These are phyloP conservation scores for Neospora caninum DNA, from an alignment of 169 alveolate genomes.

Conservation along the genomic window DNA sequence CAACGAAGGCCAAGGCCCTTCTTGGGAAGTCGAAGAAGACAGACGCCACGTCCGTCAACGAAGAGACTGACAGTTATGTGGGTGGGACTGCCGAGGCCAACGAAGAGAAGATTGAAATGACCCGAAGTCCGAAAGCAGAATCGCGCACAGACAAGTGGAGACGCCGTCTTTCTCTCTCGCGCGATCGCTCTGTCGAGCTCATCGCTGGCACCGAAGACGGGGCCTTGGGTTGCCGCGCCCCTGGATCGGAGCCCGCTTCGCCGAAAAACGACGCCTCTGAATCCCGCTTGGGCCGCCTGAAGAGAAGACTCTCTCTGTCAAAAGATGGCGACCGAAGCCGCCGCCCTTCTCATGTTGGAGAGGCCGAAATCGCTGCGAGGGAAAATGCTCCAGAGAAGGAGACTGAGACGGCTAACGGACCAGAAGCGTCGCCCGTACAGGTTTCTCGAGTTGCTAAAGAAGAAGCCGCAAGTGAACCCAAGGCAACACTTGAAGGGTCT, in stretches of 20 bases:
- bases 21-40: not conserved
- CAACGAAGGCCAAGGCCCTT: not conserved
- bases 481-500: not conserved
- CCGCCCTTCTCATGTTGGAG: not conserved
- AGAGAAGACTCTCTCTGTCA: not conserved
- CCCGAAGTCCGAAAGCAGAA: not conserved
- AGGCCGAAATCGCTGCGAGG: not conserved
- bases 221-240: not conserved
- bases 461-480: not conserved
- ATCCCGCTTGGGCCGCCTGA: not conserved
- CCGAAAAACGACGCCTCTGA: not conserved
- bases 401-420: not conserved
- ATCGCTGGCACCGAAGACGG: not conserved
- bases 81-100: not conserved
- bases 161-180: slow-evolving; percentile 14
- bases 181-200: not conserved
- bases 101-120: not conserved
- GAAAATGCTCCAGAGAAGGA: not conserved
- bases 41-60: not conserved
- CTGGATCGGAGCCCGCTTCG: not conserved
- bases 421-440: not conserved
- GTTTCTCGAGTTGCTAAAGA: not conserved
- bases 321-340: not conserved
- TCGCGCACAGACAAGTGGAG: not conserved
- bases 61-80: not conserved